phyloP scores from a whole-genome alignment of 108 stramenopile genomes.

The Nitzschia sp. region DNA sequence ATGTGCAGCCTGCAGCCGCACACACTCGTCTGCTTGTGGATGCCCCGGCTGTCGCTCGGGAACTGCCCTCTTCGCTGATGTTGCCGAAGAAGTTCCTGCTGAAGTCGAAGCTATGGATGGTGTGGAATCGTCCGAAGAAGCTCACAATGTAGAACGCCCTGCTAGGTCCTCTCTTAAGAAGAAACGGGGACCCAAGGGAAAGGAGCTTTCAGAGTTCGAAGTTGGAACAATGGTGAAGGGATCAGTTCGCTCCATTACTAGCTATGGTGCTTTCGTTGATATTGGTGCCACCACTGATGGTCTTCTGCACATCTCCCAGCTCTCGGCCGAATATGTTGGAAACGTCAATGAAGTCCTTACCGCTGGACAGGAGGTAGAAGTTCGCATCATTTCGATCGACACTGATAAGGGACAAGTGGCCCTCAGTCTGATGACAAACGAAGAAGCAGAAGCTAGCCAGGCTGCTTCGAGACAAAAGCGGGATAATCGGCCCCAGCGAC shows the following conservation, averaged over 20 bases:
- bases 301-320: slow-evolving; percentile 92
- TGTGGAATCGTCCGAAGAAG: slow-evolving; percentile 70
- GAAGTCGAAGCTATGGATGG: slow-evolving; percentile 86
- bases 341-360: slow-evolving; percentile 85
- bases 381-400: slow-evolving; percentile 86
- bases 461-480: slow-evolving; percentile 40
- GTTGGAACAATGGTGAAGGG: slow-evolving; percentile 84
- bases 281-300: slow-evolving; percentile 92
- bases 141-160: slow-evolving; percentile 85
- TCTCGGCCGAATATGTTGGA: slow-evolving; percentile 83
- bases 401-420: slow-evolving; percentile 88
- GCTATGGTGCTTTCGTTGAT: slow-evolving; percentile 95
- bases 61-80: slow-evolving; percentile 39
- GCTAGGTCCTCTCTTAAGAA: slow-evolving; percentile 71
- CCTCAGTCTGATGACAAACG: slow-evolving; percentile 75
- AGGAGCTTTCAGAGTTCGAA: slow-evolving; percentile 73
- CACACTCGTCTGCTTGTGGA: neutral
- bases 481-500: slow-evolving; percentile 52
- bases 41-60: slow-evolving; percentile 5
- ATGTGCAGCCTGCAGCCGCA: slow-evolving; percentile 41
- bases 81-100: slow-evolving; percentile 51
- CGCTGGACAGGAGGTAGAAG: slow-evolving; percentile 84
- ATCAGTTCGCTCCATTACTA: slow-evolving; percentile 81
- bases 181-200: slow-evolving; percentile 69
- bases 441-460: slow-evolving; percentile 67